These are phyloP conservation scores for Dimocarpus longan DNA, from an alignment of 345 rosid species.

Conservation along the genomic window DNA sequence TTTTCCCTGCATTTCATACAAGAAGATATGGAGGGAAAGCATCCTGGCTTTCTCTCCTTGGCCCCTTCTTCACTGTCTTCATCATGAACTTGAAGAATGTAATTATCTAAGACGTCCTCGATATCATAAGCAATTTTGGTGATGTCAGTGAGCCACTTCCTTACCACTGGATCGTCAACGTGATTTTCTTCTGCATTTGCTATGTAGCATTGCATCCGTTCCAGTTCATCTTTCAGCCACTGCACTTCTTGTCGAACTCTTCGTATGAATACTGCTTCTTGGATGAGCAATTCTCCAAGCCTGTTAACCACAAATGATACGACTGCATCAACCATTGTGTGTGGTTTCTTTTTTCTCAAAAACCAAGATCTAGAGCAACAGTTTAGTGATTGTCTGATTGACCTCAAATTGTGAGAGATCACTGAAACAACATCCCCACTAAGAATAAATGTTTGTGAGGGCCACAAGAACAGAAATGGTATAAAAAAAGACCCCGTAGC, in stretches of 20 bases:
- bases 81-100: conserved; percentile 21
- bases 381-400: too few relatives aligned
- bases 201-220: conserved; percentile 33
- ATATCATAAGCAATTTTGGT: conserved; percentile 36
- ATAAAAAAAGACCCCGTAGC: too few relatives aligned
- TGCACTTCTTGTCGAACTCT: conserved; percentile 20
- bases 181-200: conserved; percentile 41
- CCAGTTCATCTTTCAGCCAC: conserved; percentile 34
- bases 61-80: too few relatives aligned
- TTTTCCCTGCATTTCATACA: not conserved
- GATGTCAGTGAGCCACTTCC: conserved; percentile 37
- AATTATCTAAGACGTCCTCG: conserved; percentile 36
- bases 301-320: conserved; percentile 33
- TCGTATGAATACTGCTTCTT: conserved; percentile 17
- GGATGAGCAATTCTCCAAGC: conserved; percentile 23
- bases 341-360: too few relatives aligned
- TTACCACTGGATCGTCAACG: conserved; percentile 28
- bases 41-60: conserved; percentile 10
- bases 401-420: too few relatives aligned
- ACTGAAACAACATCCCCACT: too few relatives aligned
- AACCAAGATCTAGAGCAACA: too few relatives aligned
- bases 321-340: conserved; percentile 23
- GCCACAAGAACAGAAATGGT: too few relatives aligned
- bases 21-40: conserved; percentile 1
- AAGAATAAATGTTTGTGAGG: too few relatives aligned